A percentile compares a stretch with the other conserved stretches of the same genome.
These are phyloP conservation scores for Kazachstania viticola DNA, from an alignment of 805 yeast species.

Conservation along the genomic window DNA sequence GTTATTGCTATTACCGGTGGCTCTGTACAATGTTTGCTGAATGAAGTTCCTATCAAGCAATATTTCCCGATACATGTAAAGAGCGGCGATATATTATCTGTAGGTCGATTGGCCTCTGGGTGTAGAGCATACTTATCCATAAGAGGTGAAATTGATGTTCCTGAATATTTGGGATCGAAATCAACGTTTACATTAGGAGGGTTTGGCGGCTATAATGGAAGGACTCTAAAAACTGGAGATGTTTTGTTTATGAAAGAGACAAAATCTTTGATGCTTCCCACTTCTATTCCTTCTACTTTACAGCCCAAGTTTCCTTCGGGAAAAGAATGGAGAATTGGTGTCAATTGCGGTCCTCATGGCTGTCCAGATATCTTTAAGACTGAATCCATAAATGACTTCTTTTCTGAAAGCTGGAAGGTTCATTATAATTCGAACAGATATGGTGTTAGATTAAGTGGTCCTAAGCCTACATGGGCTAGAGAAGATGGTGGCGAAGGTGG, in stretches of 20 bases:
- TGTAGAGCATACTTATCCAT: constrained; percentile 85
- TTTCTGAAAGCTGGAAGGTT: constrained; percentile 75
- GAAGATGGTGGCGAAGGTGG: constrained; percentile 97
- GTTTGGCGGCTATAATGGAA: constrained; percentile 91
- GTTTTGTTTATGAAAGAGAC: constrained; percentile 81
- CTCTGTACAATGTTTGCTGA: constrained; percentile 49
- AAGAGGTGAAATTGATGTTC: constrained; percentile 88
- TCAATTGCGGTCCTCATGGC: constrained; percentile 96
- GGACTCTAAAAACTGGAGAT: constrained; percentile 86
- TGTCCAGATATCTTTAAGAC: constrained; percentile 85
- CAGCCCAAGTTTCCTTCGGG: constrained; percentile 18
- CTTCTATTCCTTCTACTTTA: constrained; percentile 39
- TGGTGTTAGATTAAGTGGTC: constrained; percentile 90
- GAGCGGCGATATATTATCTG: constrained; percentile 64
- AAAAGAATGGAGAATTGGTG: constrained; percentile 72
- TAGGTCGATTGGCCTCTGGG: constrained; percentile 75
- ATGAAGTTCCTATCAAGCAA: constrained; percentile 44
- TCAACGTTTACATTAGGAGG: constrained; percentile 90
- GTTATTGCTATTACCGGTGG: constrained; percentile 87
- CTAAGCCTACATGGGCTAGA: constrained; percentile 96
- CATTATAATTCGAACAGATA: constrained; percentile 96
- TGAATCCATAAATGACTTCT: constrained; percentile 68
- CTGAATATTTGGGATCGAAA: constrained; percentile 90
- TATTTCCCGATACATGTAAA: constrained; percentile 64
- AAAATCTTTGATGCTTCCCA: constrained; percentile 46